Percentiles rank a stretch among this genome's conserved stretches.
Conservation (phyloP, 768 basidiomycete species). For the Mycena filopes region DNA sequence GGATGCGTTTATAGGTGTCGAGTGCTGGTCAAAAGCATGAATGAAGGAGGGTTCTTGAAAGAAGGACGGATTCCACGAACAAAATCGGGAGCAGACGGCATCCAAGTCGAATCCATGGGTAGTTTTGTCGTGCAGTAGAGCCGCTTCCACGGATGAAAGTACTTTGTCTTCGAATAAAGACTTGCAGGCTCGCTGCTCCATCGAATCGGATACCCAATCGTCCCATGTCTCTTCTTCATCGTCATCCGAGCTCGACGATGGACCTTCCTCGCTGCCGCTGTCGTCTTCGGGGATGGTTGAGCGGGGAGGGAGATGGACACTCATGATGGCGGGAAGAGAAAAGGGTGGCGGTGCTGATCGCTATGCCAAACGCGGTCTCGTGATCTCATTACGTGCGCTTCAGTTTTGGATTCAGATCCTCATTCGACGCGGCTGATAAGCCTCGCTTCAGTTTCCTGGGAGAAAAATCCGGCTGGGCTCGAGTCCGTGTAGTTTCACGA, state of each 20-base stretch:
- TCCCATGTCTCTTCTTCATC: constrained; percentile 75
- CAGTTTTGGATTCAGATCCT: no score
- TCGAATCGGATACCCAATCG: constrained; percentile 83
- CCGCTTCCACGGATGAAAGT: constrained; percentile 68
- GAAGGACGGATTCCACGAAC: constrained; percentile 59
- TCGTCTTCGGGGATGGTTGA: constrained; percentile 40
- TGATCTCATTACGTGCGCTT: no score
- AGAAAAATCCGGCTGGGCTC: no score
- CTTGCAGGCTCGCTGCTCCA: constrained; percentile 60
- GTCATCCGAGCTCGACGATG: constrained; percentile 41
- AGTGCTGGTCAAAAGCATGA: constrained; percentile 16
- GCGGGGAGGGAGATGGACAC: constrained; percentile 49
- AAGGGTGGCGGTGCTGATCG: background rate
- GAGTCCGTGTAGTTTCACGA: no score
- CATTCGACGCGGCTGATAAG: no score
- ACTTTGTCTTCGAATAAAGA: constrained; percentile 81
- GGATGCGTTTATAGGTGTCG: constrained; percentile 51
- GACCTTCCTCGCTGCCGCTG: constrained; percentile 37
- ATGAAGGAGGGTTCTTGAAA: constrained; percentile 1
- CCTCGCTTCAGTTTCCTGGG: no score
- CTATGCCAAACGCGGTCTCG: background rate
- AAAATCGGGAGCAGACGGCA: constrained; percentile 57
- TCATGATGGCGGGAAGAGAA: constrained; percentile 44
- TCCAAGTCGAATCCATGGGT: constrained; percentile 73
- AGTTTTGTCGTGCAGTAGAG: constrained; percentile 68